Base-by-base conservation (phyloP, 768 basidiomycete species). In the Tylopilus balloui region DNA sequence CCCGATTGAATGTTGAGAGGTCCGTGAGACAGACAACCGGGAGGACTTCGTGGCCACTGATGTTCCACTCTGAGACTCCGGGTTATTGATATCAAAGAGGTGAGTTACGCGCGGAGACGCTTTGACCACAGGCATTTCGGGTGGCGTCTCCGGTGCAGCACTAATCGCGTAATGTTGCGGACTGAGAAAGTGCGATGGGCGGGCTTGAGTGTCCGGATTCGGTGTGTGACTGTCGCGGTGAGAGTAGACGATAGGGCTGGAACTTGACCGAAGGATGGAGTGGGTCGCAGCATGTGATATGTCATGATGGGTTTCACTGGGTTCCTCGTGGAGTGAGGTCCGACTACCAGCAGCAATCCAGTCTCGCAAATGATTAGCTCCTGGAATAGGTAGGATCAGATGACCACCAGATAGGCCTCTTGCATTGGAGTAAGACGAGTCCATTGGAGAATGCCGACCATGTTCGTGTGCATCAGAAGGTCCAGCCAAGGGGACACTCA, bases 341-440 rank as follows among this genome's bases (percentile, higher is more conserved):
- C 44, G 57, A 21, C 53, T 55, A 19, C 50, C 40, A 15, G 32
- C 40, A 15, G 32, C 9, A 15, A 53, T 45, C 51, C 45, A 3
- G 13, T 45, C 51, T 37, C 37, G 53, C 1, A 61, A 54, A 40
- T 42, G n/a, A n/a, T n/a, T n/a, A 39, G 20, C 38, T 44, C 48
- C 40, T 7, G 47, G 51, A 29, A 38, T 10, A 5, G 48, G 63
- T 15, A 60, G 60, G 3, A 34, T 3, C 14, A 65, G 54, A 21
- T 63, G 62, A 15, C 54, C 60, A 15, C 54, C 60, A 28, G 60
- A 63, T 7, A 42, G 43, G 10, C 59, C 58, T 31, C 51, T 55
- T 19, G 34, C 23, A 37, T 9, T 47, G 23, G 29, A 38, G n/a
- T 55, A 60, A 13, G 53, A 50, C 19, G 27, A 32, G 23, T 60